Base-by-base conservation (phyloP, 2,329 filamentous ascomycete genomes). In the Clarireedia monteithiana region DNA sequence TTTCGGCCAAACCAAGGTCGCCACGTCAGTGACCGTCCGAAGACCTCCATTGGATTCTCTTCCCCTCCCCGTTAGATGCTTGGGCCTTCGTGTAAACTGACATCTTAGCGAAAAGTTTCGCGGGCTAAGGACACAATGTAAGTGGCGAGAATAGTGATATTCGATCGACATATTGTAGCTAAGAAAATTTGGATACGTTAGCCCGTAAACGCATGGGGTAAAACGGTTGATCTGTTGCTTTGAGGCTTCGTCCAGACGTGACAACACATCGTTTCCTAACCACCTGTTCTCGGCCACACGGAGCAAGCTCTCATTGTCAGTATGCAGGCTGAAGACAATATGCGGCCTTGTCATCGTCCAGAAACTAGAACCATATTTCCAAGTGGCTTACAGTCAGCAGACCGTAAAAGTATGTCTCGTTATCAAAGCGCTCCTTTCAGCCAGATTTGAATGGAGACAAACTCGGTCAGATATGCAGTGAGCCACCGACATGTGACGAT, bases 1-100 rank as follows among this genome's bases (percentile, higher is more conserved):
- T 26, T 46, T 58, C 58, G 64, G 57, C 66, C 67, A 69, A 62
- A 64, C 50, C 64, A 49, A 65, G 59, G 40, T 59, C 59, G 67
- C 66, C 67, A 69, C 67, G 66, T 69, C 62, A 65, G 61, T 64
- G 55, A 45, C 53, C 53, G 36, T 51, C 48, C 48, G 48, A 48
- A 46, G 54, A 42, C 58, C 59, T 50, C 56, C 56, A 62, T 63
- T 66, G 58, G 62, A 58, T 63, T 60, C 34, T 20, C 17, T 54
- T 48, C 55, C 58, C 49, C 48, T 62, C 59, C 53, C 59, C 60
- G 50, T 49, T 55, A 55, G 15, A 26, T 55, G 53, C 46, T 48
- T 38, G 36, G 46, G 50, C 47, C 53, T 51, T 45, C 40, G 53
- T 39, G 48, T 56, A 52, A 40, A 53, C 45, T 39, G 53, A 46